phyloP scores from a whole-genome alignment of 441 rosid species.

The Aquilaria agallochum region DNA sequence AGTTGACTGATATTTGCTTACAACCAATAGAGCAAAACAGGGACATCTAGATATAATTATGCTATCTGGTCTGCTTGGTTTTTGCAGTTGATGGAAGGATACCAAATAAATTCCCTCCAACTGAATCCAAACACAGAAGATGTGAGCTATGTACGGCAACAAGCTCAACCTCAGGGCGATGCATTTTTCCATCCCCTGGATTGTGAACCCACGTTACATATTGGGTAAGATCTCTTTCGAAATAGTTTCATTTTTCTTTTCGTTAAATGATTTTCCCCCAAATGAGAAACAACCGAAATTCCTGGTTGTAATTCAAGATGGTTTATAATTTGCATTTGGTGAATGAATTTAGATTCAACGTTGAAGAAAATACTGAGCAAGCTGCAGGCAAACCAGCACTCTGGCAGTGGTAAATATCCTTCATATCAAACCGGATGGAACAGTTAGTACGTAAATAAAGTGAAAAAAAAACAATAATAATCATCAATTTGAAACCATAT shows the following conservation, averaged over 20 bases:
- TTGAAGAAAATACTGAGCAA: too few species aligned
- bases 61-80: background rate
- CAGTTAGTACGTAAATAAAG: background rate
- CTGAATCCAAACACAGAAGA: conserved; percentile 62
- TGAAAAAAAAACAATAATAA: too few species aligned
- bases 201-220: conserved; percentile 90
- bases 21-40: background rate
- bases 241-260: background rate
- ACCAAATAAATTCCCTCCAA: conserved; percentile 67
- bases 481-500: too few species aligned
- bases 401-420: too few species aligned
- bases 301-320: background rate
- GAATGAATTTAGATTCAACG: too few species aligned
- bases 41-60: background rate
- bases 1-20: background rate
- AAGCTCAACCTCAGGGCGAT: conserved; percentile 54
- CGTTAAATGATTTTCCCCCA: background rate
- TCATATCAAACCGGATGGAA: background rate
- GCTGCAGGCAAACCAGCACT: too few species aligned
- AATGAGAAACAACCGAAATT: background rate
- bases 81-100: conserved; percentile 82
- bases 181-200: conserved; percentile 82
- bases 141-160: conserved; percentile 48
- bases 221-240: conserved; percentile 47
- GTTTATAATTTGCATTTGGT: too few species aligned